A percentile compares a stretch with the other conserved stretches of the same genome.
These are phyloP conservation scores for Alternaria triticimaculans DNA, from an alignment of 2,329 filamentous ascomycete genomes.

Conservation along the genomic window DNA sequence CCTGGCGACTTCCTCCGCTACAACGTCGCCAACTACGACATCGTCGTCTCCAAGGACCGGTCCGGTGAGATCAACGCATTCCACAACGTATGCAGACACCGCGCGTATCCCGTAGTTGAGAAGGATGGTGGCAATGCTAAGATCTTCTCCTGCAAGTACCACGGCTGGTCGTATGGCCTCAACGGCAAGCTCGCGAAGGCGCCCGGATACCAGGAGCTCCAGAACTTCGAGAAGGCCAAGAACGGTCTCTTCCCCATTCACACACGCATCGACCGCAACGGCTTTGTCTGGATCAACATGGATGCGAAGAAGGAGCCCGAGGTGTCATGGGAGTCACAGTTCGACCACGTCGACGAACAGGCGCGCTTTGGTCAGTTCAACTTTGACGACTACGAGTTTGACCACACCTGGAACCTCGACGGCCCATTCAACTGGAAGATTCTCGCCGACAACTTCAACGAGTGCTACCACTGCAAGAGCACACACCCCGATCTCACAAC, in stretches of 20 bases:
- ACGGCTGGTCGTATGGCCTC: slow-evolving; percentile 56
- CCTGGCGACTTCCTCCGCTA: slow-evolving; percentile 65
- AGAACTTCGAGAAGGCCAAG: slow-evolving; percentile 49
- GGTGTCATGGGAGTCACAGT: slow-evolving; percentile 39
- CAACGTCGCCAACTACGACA: slow-evolving; percentile 53
- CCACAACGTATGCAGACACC: slow-evolving; percentile 56
- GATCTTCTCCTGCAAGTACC: slow-evolving; percentile 54
- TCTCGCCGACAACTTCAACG: slow-evolving; percentile 67
- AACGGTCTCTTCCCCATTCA: slow-evolving; percentile 48
- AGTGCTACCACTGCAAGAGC: slow-evolving; percentile 69
- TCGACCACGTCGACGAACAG: slow-evolving; percentile 44
- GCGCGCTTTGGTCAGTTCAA: slow-evolving; percentile 41
- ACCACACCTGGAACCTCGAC: slow-evolving; percentile 44
- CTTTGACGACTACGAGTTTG: slow-evolving; percentile 57
- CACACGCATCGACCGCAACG: slow-evolving; percentile 38
- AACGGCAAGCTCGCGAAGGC: slow-evolving; percentile 54
- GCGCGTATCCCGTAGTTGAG: slow-evolving; percentile 52
- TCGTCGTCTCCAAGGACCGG: slow-evolving; percentile 46
- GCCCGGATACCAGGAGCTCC: slow-evolving; percentile 50
- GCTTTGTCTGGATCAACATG: slow-evolving; percentile 49
- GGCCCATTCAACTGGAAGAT: slow-evolving; percentile 46
- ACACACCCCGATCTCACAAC: slow-evolving; percentile 65
- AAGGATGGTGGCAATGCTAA: slow-evolving; percentile 48
- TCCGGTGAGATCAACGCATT: slow-evolving; percentile 50
- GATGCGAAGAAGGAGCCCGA: slow-evolving; percentile 41